Evolutionary conservation across 305 asterid species (phyloP).

Genomic region (Andrographis paniculata): DNA sequence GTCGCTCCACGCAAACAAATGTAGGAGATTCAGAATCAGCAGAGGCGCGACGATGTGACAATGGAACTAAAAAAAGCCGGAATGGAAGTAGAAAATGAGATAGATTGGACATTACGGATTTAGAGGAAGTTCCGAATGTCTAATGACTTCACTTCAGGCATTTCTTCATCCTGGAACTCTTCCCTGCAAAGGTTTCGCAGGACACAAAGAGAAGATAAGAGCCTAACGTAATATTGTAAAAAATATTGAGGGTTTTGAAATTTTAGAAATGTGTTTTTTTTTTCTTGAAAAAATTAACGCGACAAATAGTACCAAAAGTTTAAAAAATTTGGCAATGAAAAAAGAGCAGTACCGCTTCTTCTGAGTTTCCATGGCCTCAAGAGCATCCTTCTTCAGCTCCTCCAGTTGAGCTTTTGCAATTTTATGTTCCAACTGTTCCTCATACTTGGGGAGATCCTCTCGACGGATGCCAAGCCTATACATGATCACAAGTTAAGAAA

Average conservation of each 20-base stretch:
- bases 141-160: slow-evolving; percentile 77
- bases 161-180: slow-evolving; percentile 87
- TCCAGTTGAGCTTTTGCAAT: slow-evolving; percentile 82
- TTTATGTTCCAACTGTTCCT: slow-evolving; percentile 68
- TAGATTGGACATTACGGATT: slow-evolving; percentile 2
- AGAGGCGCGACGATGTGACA: neutral
- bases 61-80: neutral
- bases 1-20: too few relatives aligned
- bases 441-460: slow-evolving; percentile 80
- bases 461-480: slow-evolving; percentile 76
- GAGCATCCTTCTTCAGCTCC: slow-evolving; percentile 67
- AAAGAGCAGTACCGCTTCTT: slow-evolving; percentile 48
- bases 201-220: too few relatives aligned
- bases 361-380: slow-evolving; percentile 94
- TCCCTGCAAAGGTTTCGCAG: slow-evolving; percentile 43
- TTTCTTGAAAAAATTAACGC: too few relatives aligned
- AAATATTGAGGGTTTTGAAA: too few relatives aligned
- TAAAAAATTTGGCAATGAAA: slow-evolving; percentile 3
- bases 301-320: too few relatives aligned
- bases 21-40: too few relatives aligned
- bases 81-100: neutral
- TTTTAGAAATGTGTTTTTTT: too few relatives aligned
- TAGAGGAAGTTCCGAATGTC: slow-evolving; percentile 82
- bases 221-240: too few relatives aligned
- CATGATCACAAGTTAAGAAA: slow-evolving; percentile 11